Evolutionary conservation across 2,329 filamentous ascomycete species (phyloP), one percentile per base, ranked within the genome.

Genomic region (Aschersonia sp.): DNA sequence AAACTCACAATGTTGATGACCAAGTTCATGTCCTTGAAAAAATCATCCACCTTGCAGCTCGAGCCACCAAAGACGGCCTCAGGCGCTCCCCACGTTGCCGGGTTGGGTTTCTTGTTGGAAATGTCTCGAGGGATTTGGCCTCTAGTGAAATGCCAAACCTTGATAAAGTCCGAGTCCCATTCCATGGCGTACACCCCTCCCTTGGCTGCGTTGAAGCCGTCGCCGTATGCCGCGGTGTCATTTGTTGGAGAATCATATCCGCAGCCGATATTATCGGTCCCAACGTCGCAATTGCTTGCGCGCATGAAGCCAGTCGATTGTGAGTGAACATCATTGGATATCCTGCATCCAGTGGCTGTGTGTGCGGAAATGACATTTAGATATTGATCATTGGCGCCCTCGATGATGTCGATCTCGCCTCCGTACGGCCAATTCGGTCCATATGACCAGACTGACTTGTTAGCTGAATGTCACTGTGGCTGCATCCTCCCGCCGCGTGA

Each of bases 131-230:
- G 87, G 41, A 89, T 75, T 7, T 62, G 59, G 32, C 64, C 65
- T n/a, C 83, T 76, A 2, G 79, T 68, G 62, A 88, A 94, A 67
- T 85, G 84, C 79, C 82, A 94, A 52, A 92, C 70, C 48, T 73
- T 79, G 59, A 94, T 83, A 48, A 72, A 74, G 1, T 75, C 64
- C 8, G 69, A 65, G 45, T 81, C 81, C 84, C 86, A 92, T 56
- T 83, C 71, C 54, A 83, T 74, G 5, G 79, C 81, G 54, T 84
- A 86, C 4, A 85, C 73, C 31, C 82, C 82, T n/a, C 83, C 82
- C 1, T 72, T 70, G 37, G 62, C 74, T 8, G 68, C 68, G 59
- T 88, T 87, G 67, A 88, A 87, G 0, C 70, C 68, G 47, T 77
- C 71, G 1, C 82, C 81, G 51, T 79, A 83, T 5, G 70, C 65